Percentiles rank a stretch among this genome's conserved stretches.
phyloP scores from a whole-genome alignment of 768 basidiomycete species.

The Kwoniella sp. region DNA sequence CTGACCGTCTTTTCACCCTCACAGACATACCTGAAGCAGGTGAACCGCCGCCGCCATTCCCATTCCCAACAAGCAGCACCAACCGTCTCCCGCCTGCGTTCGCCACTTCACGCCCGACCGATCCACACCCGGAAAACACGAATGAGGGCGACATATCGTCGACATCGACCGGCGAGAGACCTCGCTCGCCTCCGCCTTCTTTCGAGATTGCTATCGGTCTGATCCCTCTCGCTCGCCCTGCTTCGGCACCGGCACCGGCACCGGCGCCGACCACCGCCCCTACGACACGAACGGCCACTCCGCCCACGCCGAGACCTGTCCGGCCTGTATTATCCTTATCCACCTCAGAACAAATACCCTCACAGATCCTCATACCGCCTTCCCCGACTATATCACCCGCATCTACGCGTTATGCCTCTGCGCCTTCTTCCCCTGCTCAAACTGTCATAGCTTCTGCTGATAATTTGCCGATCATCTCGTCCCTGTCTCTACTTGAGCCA shows the following conservation, averaged over 20 bases:
- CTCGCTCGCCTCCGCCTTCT: conserved; percentile 42
- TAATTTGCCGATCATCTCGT: conserved; percentile 1
- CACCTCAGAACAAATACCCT: conserved; percentile 1
- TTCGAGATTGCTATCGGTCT: conserved; percentile 42
- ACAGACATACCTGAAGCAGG: conserved; percentile 44
- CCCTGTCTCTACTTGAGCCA: conserved; percentile 10
- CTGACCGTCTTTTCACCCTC: neutral
- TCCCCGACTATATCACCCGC: conserved; percentile 21
- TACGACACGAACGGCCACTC: neutral
- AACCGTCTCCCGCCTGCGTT: conserved; percentile 37
- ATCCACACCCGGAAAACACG: neutral
- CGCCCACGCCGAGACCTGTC: neutral
- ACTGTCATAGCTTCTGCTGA: conserved; percentile 19
- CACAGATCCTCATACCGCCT: conserved; percentile 5
- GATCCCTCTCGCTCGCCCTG: conserved; percentile 8
- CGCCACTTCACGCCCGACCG: neutral
- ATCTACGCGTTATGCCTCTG: conserved; percentile 30
- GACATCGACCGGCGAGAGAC: neutral
- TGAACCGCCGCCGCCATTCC: conserved; percentile 50
- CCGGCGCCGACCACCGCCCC: neutral
- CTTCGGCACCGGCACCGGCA: neutral
- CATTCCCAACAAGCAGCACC: conserved; percentile 41
- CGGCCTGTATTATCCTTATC: conserved; percentile 10
- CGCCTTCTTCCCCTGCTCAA: conserved; percentile 28
- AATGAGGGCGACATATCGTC: neutral